A percentile compares a stretch with the other conserved stretches of the same genome.
These are phyloP conservation scores for Didymella glomerata DNA, from an alignment of 2,329 filamentous ascomycete genomes.

Conservation along the genomic window DNA sequence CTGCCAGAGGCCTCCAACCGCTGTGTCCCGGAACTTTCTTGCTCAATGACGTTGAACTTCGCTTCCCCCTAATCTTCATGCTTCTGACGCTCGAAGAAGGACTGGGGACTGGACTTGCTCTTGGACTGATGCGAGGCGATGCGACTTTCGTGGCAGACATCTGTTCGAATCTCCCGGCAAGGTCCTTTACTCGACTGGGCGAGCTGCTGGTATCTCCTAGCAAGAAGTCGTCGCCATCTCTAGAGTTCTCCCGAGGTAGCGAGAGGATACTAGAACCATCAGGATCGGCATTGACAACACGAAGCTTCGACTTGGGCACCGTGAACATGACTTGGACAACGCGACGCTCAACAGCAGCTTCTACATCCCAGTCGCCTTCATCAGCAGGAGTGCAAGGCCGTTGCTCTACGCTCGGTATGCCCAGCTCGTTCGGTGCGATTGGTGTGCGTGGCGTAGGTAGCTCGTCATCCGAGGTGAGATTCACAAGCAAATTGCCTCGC, in stretches of 20 bases:
- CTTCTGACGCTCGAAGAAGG: constrained; percentile 15
- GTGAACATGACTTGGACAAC: constrained; percentile 81
- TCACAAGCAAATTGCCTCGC: constrained; percentile 41
- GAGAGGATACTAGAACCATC: constrained; percentile 42
- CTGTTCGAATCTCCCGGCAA: constrained; percentile 44
- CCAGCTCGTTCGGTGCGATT: constrained; percentile 36
- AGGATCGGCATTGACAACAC: constrained; percentile 77
- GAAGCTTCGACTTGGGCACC: constrained; percentile 82
- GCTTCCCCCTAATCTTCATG: constrained; percentile 37
- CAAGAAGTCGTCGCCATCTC: constrained; percentile 20
- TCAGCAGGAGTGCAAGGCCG: constrained; percentile 44
- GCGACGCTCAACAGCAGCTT: constrained; percentile 56
- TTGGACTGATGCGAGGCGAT: constrained; percentile 10
- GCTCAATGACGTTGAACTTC: constrained; percentile 26
- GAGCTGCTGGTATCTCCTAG: constrained; percentile 13
- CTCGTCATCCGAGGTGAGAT: constrained; percentile 37
- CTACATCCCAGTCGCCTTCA: constrained; percentile 61
- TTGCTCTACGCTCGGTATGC: constrained; percentile 25
- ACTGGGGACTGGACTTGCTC: constrained; percentile 20
- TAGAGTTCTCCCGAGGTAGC: constrained; percentile 31
- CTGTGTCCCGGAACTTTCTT: constrained; percentile 12
- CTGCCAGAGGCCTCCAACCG: constrained; percentile 3
- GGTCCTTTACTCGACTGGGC: constrained; percentile 39
- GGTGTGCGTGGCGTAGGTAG: constrained; percentile 42
- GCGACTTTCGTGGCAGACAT: constrained; percentile 18